A percentile compares a stretch with the other conserved stretches of the same genome.
phyloP scores from a whole-genome alignment of 306 rosid genomes.

The Calophaca sinica region DNA sequence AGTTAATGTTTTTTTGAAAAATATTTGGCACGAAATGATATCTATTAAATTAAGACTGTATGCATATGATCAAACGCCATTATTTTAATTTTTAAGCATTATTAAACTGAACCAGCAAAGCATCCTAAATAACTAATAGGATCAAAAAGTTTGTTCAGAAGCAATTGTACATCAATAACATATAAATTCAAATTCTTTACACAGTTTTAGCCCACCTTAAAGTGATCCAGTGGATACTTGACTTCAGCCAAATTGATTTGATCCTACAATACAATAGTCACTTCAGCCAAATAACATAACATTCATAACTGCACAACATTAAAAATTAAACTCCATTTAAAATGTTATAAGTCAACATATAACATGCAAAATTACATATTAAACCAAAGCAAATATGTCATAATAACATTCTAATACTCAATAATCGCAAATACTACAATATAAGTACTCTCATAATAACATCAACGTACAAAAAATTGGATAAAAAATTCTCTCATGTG shows the following conservation, averaged over 20 bases:
- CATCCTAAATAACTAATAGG: constrained; percentile 15
- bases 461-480: too few species aligned
- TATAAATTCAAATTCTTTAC: constrained; percentile 12
- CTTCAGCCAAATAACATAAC: too few species aligned
- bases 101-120: constrained; percentile 27
- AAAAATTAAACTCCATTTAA: too few species aligned
- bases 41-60: constrained; percentile 17
- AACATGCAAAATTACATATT: too few species aligned
- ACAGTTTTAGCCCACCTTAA: constrained; percentile 63
- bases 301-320: too few species aligned
- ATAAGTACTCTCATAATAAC: too few species aligned
- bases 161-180: constrained; percentile 41
- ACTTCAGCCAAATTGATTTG: constrained; percentile 88
- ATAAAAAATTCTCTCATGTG: too few species aligned
- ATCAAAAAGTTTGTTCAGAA: constrained; percentile 26
- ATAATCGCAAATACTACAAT: too few species aligned
- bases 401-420: too few species aligned
- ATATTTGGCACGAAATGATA: constrained; percentile 12
- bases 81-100: constrained; percentile 6
- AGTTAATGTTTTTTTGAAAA: constrained; percentile 17
- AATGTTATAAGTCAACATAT: too few species aligned
- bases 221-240: constrained; percentile 80
- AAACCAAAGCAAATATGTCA: too few species aligned
- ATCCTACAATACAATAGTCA: constrained; percentile 66
- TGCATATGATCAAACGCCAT: constrained; percentile 24